A percentile compares a stretch with the other conserved stretches of the same genome.
These are phyloP conservation scores for Rhododendron kiyosumense DNA, from an alignment of 148 eudicot genomes.

Conservation along the genomic window DNA sequence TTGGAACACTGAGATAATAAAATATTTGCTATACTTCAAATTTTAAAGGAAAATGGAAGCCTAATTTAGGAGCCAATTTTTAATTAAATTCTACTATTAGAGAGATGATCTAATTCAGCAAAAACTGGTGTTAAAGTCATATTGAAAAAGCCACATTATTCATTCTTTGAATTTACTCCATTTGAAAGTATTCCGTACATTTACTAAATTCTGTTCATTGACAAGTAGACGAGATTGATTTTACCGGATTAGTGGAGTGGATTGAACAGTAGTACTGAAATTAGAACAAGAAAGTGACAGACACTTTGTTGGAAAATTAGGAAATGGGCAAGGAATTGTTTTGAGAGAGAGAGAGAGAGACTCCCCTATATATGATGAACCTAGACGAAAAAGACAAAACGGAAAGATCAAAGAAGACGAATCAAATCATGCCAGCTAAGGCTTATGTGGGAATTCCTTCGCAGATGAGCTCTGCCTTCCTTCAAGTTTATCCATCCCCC, in stretches of 20 bases:
- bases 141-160: not conserved
- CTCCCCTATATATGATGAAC: constrained; percentile 5
- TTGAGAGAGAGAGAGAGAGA: not conserved
- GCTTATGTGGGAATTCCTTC: constrained; percentile 3
- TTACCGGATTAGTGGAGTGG: not conserved
- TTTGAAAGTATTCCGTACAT: not conserved
- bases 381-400: constrained; percentile 14
- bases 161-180: not conserved
- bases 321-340: not conserved
- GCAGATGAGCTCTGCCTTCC: not conserved
- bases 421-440: constrained; percentile 18
- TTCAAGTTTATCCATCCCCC: constrained; percentile 27
- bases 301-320: constrained; percentile 7
- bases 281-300: constrained; percentile 9
- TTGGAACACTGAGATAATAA: no score
- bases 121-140: no score
- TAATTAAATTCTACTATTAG: no score
- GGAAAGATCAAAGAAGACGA: constrained; percentile 6
- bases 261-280: not conserved
- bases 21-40: no score
- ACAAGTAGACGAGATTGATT: not conserved
- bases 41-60: no score
- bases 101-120: no score
- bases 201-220: not conserved
- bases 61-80: no score